Evolutionary conservation across 2,329 filamentous ascomycete species (phyloP).

Genomic region (Calonectria naviculata): DNA sequence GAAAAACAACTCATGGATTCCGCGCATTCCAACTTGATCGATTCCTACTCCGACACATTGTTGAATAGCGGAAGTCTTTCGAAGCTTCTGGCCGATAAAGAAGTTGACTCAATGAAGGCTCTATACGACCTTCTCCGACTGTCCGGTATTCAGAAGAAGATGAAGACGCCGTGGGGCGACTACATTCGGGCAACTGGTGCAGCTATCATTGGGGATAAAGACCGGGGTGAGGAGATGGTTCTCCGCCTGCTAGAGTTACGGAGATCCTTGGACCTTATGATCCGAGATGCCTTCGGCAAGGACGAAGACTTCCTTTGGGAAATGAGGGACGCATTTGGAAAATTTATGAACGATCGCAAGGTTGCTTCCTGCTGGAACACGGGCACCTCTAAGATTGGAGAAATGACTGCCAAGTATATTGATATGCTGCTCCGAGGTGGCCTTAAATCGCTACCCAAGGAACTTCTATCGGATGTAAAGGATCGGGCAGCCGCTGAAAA

Average conservation of each 20-base stretch:
- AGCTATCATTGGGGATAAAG: slow-evolving; percentile 82
- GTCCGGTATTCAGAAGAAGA: slow-evolving; percentile 74
- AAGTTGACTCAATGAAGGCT: slow-evolving; percentile 76
- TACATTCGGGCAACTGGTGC: slow-evolving; percentile 84
- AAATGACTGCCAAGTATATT: slow-evolving; percentile 99
- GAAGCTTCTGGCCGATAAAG: slow-evolving; percentile 77
- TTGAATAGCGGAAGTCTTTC: slow-evolving; percentile 75
- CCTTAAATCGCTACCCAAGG: slow-evolving; percentile 81
- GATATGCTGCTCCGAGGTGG: slow-evolving; percentile 90
- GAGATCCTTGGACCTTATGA: slow-evolving; percentile 79
- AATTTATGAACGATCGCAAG: slow-evolving; percentile 92
- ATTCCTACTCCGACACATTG: slow-evolving; percentile 73
- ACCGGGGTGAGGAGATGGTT: slow-evolving; percentile 87
- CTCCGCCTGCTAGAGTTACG: slow-evolving; percentile 84
- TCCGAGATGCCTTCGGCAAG: slow-evolving; percentile 79
- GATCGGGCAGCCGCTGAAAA: slow-evolving; percentile 69
- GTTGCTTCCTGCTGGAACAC: slow-evolving; percentile 78
- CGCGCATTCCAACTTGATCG: slow-evolving; percentile 79
- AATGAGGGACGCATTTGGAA: slow-evolving; percentile 86
- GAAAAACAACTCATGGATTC: slow-evolving; percentile 79
- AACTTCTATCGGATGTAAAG: slow-evolving; percentile 71
- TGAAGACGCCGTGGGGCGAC: slow-evolving; percentile 79
- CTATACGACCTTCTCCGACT: slow-evolving; percentile 83
- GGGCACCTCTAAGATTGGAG: slow-evolving; percentile 92
- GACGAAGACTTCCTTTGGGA: slow-evolving; percentile 82